Evolutionary conservation across 2,329 filamentous ascomycete genomes (phyloP), one percentile per base, ranked within the genome.

Genomic region (Cytospora mali): DNA sequence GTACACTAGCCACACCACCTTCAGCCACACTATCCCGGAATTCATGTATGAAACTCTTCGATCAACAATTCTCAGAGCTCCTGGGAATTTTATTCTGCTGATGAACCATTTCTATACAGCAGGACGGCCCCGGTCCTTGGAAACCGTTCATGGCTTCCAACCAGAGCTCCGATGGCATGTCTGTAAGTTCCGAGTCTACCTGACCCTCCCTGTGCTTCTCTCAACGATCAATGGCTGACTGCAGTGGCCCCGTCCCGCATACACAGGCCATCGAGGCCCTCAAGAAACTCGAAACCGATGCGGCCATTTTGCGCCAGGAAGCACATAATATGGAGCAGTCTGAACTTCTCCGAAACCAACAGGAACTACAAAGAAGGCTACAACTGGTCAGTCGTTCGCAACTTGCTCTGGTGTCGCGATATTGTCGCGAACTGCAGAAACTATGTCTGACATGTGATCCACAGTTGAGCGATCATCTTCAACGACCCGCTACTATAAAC

Each of bases 401-500:
- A 29, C 51, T 13, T 13, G 23, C 4, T 33, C 21, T 42, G 28
- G 18, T 29, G 27, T 46, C 29, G 21, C 25, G 4, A 27, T 42
- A 27, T 14, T 29, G 27, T 46, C 29, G 21, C 25, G 4, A 27
- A 29, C 14, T 18, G 18, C 23, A 53, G 10, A 29, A 28, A 29
- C 18, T 23, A 7, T 49, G 39, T 21, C 61, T 65, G 61, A 65
- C 61, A 60, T 63, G 55, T 54, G 49, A 65, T 54, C 42, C 55
- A 25, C 66, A 93, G 90, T 84, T 96, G 71, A 84, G 87, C 68
- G 85, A 90, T 76, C 96, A 98, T 75, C 89, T 90, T 68, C 91
- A 91, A 50, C 86, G 95, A 62, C 94, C 95, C 48, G 91, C 95
- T 70, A 92, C 92, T 16, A 89, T 99, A 73, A 91, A 91, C 69